Base-by-base conservation (phyloP, 1,139 yeast species). In the Diutina rugosa region DNA sequence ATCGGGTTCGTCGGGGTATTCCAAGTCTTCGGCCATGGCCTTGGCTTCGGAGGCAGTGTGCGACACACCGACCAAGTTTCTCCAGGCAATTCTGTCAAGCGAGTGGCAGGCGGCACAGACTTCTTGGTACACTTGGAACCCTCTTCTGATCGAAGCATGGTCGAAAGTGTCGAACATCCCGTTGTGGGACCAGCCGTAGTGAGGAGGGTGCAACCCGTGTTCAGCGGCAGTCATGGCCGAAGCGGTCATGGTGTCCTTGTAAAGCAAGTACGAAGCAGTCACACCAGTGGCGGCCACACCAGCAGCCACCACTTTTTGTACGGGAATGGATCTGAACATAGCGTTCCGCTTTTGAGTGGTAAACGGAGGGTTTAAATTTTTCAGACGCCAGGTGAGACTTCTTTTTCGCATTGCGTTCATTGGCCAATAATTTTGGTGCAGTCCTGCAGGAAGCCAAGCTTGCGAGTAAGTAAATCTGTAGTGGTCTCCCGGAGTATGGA, bases 91-190 rank as follows among this genome's bases (percentile, higher is more conserved):
- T 79, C 96, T 87, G 71, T 90, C 93, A 67, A 93, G 78, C 35
- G 99, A 91, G 77, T 93, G 99, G 76, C 99, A 93, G 60, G 98
- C 93, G 60, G 99, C 96, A 81, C 99, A 93, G 59, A 93, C 99
- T 76, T 93, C 99, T 74, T 90, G 87, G 81, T 93, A 93, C 60
- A 93, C 99, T 74, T 90, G 98, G 85, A 86, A 93, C 65, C 99
- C 99, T 82, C 99, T 90, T 81, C 99, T 89, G 68, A 93, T 89
- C 56, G 96, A 86, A 59, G 90, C 91, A 73, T 93, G 99, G 78
- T 93, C 99, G 66, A 90, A 95, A 57, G 97, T 81, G 63, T 85
- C 86, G 67, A 91, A 83, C 84, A 90, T 87, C 67, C 95, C 97
- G 68, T 81, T 84, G 75, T 93, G 98, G 55, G 97, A 81, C 99